Percentiles rank a stretch among this genome's conserved stretches.
These are phyloP conservation scores for Tilletia walkeri DNA, from an alignment of 1,284 basidiomycete genomes.

Conservation along the genomic window DNA sequence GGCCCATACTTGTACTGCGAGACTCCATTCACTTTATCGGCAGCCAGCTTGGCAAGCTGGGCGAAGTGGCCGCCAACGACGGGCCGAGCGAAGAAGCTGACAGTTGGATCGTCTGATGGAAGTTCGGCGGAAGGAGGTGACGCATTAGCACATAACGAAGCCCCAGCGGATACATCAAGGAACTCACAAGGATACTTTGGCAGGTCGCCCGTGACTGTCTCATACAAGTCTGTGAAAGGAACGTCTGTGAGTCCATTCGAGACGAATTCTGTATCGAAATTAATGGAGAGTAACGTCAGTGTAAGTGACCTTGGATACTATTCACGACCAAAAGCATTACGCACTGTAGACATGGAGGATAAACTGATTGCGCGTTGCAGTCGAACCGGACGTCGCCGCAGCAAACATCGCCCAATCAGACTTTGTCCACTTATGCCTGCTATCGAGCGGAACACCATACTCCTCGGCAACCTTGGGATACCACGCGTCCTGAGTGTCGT, in stretches of 20 bases:
- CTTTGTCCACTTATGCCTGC: conserved; percentile 54
- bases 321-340: not conserved
- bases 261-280: conserved; percentile 29
- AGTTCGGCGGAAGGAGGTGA: not conserved
- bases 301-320: not conserved
- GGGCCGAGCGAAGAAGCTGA: conserved; percentile 54
- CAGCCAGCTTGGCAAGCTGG: conserved; percentile 52
- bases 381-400: conserved; percentile 41
- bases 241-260: conserved; percentile 51
- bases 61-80: conserved; percentile 56
- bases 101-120: conserved; percentile 36
- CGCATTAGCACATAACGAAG: too few species aligned
- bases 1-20: conserved; percentile 26
- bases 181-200: conserved; percentile 26
- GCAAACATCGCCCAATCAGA: conserved; percentile 56
- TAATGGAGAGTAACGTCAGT: not conserved
- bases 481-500: conserved; percentile 51
- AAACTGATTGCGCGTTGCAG: conserved; percentile 46
- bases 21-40: conserved; percentile 51
- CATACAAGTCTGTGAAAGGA: conserved; percentile 53
- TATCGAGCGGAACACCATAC: conserved; percentile 55
- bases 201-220: conserved; percentile 44
- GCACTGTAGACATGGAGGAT: conserved; percentile 42
- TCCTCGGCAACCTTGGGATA: conserved; percentile 44
- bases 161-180: too few species aligned